Base-by-base conservation (phyloP, 2,329 filamentous ascomycete species). In the Aspergillaceae sp. region DNA sequence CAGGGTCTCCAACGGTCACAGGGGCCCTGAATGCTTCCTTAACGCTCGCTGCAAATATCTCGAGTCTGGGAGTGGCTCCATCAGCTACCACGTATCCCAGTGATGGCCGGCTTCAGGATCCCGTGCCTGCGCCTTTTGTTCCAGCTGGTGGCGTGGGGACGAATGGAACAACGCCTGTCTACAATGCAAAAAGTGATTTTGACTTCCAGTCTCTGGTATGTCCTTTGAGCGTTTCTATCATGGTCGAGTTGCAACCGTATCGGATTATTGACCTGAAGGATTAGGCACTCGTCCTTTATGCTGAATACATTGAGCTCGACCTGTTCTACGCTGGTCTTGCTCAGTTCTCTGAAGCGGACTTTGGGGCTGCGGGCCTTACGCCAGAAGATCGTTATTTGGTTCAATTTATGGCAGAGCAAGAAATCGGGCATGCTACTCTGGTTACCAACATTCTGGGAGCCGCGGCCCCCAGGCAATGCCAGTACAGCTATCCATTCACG, bases 231-330 rank as follows among this genome's bases (percentile, higher is more conserved):
- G 27, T 28, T 38, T 2, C 26, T 28, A 1, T 8, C 26, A 9
- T 38, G 3, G 10, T 5, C 27, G 5, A 27, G 11, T 9, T 9
- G 3, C 30, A 32, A 9, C 30, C 2, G 19, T 19, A 19, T 19
- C 1, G 30, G 30, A 32, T 6, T 38, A 38, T 38, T 38, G 36
- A 33, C 10, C 7, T 11, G 19, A 27, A 9, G 26, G 2, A 11
- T 6, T 38, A 70, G 67, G 77, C 81, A 0, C 72, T 92, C 8
- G 85, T 78, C 8, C 71, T 91, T 0, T 90, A 91, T 61, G 84
- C 89, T 57, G 87, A 92, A 66, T 92, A 80, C 77, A 88, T 91
- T 45, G 86, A 92, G 67, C 74, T 92, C 1, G 87, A 92, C 60
- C 74, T 88, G 9, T 92, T 92, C 75, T 82, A 86, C 64, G 81